Percentiles rank a stretch among this genome's conserved stretches.
These are phyloP conservation scores for Penicillium odoratum DNA, from an alignment of 495 filamentous ascomycete species.

Conservation along the genomic window DNA sequence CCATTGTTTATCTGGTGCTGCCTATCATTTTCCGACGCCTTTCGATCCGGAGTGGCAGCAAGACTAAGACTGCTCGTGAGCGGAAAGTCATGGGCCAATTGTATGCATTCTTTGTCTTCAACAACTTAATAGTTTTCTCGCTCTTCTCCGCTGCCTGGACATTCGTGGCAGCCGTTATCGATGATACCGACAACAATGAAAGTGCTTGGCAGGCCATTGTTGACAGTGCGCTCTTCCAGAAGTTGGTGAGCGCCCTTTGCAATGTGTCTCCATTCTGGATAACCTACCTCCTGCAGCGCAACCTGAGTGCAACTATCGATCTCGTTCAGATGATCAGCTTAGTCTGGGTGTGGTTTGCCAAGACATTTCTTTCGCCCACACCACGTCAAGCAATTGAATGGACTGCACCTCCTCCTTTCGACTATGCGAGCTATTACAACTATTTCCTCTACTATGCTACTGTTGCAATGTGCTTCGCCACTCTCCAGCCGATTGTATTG, in stretches of 20 bases:
- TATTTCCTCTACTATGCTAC: slow-evolving; percentile 92
- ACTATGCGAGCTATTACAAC: slow-evolving; percentile 97
- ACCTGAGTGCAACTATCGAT: slow-evolving; percentile 87
- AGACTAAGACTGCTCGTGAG: slow-evolving; percentile 88
- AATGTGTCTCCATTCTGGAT: slow-evolving; percentile 89
- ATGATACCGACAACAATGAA: slow-evolving; percentile 48
- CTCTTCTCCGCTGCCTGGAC: slow-evolving; percentile 79
- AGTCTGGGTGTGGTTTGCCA: slow-evolving; percentile 75
- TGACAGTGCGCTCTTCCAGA: slow-evolving; percentile 57
- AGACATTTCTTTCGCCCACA: slow-evolving; percentile 82
- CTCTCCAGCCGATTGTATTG: slow-evolving; percentile 87
- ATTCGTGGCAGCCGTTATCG: slow-evolving; percentile 65
- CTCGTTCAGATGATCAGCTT: slow-evolving; percentile 81
- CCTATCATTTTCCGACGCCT: slow-evolving; percentile 89
- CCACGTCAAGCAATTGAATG: slow-evolving; percentile 91
- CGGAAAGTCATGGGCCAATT: slow-evolving; percentile 90
- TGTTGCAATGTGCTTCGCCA: slow-evolving; percentile 81
- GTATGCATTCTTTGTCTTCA: slow-evolving; percentile 96
- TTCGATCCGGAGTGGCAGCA: slow-evolving; percentile 75
- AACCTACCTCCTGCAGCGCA: slow-evolving; percentile 87
- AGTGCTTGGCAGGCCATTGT: slow-evolving; percentile 68
- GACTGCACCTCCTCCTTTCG: slow-evolving; percentile 88
- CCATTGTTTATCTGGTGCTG: slow-evolving; percentile 82
- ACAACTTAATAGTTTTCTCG: slow-evolving; percentile 93
- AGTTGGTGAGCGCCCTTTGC: slow-evolving; percentile 69